phyloP scores from a whole-genome alignment of 1,284 basidiomycete genomes.

The Pseudozyma pruni region DNA sequence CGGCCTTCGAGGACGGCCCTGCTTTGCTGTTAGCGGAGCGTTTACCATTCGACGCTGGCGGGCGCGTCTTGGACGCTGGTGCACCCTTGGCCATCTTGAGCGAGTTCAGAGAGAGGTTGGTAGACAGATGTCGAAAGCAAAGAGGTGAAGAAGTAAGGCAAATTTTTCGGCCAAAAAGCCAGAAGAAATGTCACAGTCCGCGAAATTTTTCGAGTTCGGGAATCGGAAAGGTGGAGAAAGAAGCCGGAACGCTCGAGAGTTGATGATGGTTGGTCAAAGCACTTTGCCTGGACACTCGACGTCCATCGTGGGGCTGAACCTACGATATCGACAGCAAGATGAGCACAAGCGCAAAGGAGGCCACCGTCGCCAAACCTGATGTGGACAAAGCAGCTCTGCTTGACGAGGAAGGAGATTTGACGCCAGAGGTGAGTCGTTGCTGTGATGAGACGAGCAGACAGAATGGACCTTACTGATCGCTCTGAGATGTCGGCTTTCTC shows the following conservation, averaged over 20 bases:
- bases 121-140: too few relatives aligned
- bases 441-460: not conserved
- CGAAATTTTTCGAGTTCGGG: conserved; percentile 16
- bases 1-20: conserved; percentile 8
- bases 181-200: conserved; percentile 22
- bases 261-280: too few relatives aligned
- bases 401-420: conserved; percentile 48
- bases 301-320: too few relatives aligned
- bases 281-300: too few relatives aligned
- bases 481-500: not conserved
- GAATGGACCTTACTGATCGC: not conserved
- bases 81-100: conserved; percentile 25
- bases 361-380: not conserved
- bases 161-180: conserved; percentile 9
- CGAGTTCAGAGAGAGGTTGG: too few relatives aligned
- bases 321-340: too few relatives aligned
- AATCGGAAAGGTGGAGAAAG: conserved; percentile 38
- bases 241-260: too few relatives aligned
- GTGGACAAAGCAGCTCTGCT: conserved; percentile 24
- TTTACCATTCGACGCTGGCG: conserved; percentile 2
- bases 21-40: conserved; percentile 2
- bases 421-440: conserved; percentile 20
- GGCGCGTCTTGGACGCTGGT: not conserved
- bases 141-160: conserved; percentile 1
- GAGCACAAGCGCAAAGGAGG: conserved; percentile 6